These are phyloP conservation scores for Lathyrus oleraceus DNA, from an alignment of 306 rosid species.

Conservation along the genomic window DNA sequence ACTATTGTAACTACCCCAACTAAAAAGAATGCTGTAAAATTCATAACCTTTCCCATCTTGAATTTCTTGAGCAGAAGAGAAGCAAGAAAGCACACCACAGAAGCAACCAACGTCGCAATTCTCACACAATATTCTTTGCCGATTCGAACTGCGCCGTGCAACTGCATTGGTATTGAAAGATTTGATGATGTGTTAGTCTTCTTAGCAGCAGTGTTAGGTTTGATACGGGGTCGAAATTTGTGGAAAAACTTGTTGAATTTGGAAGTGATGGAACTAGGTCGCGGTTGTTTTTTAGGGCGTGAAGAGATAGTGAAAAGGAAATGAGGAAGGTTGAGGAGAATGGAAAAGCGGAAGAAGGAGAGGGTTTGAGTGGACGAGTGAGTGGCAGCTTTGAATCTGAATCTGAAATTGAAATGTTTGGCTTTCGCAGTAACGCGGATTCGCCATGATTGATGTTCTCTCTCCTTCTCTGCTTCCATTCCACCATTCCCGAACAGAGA, in stretches of 20 bases:
- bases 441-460: slow-evolving; percentile 42
- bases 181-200: background rate
- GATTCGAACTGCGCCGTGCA: slow-evolving; percentile 36
- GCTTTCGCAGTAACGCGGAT: slow-evolving; percentile 52
- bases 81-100: slow-evolving; percentile 6
- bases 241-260: slow-evolving; percentile 35
- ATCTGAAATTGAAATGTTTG: slow-evolving; percentile 48
- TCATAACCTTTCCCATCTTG: slow-evolving; percentile 18
- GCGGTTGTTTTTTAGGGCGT: slow-evolving; percentile 13
- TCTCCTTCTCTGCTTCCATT: slow-evolving; percentile 10
- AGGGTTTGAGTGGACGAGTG: slow-evolving; percentile 38
- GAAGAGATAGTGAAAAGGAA: slow-evolving; percentile 40
- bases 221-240: slow-evolving; percentile 33
- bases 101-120: background rate
- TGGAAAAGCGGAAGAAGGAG: slow-evolving; percentile 43
- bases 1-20: slow-evolving; percentile 9
- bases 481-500: slow-evolving; percentile 47
- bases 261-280: slow-evolving; percentile 20
- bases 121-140: slow-evolving; percentile 16
- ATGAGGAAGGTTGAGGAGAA: slow-evolving; percentile 51
- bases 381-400: slow-evolving; percentile 44
- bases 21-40: slow-evolving; percentile 19
- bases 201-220: background rate
- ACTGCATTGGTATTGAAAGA: background rate
- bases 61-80: slow-evolving; percentile 33